Conservation (phyloP, 768 basidiomycete species). For the Gyrodon lividus region DNA sequence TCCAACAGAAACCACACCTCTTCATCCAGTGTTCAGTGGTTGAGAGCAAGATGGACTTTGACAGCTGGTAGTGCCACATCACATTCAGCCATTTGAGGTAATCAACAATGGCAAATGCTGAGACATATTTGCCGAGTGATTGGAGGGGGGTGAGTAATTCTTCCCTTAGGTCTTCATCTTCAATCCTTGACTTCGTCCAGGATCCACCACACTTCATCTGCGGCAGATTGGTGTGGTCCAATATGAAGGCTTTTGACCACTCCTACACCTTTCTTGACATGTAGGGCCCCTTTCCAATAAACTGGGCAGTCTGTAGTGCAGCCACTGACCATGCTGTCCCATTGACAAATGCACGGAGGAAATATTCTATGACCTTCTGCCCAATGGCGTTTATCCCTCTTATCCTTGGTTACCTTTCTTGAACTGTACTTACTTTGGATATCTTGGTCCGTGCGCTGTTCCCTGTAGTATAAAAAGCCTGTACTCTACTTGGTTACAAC, state of each 20-base stretch:
- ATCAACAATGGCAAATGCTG: conserved; percentile 21
- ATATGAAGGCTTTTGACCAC: conserved; percentile 30
- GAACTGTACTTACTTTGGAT: too few species aligned
- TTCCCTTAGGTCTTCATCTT: conserved; percentile 31
- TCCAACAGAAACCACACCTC: too few species aligned
- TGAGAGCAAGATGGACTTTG: background rate
- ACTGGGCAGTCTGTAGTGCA: too few species aligned
- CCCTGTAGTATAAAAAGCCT: too few species aligned
- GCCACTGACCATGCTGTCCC: too few species aligned
- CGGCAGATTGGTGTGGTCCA: conserved; percentile 11
- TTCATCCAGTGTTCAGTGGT: too few species aligned
- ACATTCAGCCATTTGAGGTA: conserved; percentile 8
- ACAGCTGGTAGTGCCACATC: background rate
- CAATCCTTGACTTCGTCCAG: conserved; percentile 18
- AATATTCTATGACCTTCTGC: too few species aligned
- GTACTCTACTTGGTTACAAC: too few species aligned
- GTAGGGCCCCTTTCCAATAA: background rate
- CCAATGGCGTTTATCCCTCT: too few species aligned
- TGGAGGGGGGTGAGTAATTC: conserved; percentile 21
- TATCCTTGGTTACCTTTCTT: too few species aligned
- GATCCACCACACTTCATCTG: conserved; percentile 7
- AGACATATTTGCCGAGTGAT: conserved; percentile 21
- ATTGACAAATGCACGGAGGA: too few species aligned
- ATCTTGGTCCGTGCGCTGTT: too few species aligned
- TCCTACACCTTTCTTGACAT: conserved; percentile 27